Percentiles rank a stretch among this genome's conserved stretches.
These are phyloP conservation scores for Lachancea thermotolerans DNA, from an alignment of 805 yeast genomes.

Conservation along the genomic window DNA sequence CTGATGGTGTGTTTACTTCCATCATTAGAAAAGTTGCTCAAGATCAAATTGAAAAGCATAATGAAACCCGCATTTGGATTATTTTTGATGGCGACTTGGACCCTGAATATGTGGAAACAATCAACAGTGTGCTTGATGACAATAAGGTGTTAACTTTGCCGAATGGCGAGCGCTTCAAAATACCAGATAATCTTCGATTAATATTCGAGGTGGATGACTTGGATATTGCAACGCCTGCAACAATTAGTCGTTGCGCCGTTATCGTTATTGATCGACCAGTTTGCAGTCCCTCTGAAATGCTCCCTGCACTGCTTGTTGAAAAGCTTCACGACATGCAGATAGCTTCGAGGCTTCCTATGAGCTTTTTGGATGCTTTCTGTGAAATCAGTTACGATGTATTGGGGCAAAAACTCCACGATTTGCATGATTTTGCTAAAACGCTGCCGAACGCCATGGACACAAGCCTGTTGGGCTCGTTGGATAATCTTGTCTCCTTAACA, in stretches of 20 bases:
- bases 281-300: neutral
- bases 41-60: conserved; percentile 13
- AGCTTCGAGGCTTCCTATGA: neutral
- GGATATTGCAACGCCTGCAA: conserved; percentile 75
- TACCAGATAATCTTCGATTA: conserved; percentile 58
- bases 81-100: conserved; percentile 90
- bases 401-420: neutral
- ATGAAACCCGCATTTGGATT: conserved; percentile 63
- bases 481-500: neutral
- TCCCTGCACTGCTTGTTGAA: neutral
- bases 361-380: neutral
- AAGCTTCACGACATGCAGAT: neutral
- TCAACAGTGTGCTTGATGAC: conserved; percentile 88
- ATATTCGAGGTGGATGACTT: conserved; percentile 72
- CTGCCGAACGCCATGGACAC: conserved; percentile 1
- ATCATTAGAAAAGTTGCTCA: conserved; percentile 49
- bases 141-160: conserved; percentile 76
- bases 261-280: conserved; percentile 44
- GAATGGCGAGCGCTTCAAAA: conserved; percentile 73
- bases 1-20: conserved; percentile 75
- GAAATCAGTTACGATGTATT: neutral
- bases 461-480: neutral
- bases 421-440: neutral
- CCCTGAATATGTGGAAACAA: conserved; percentile 87
- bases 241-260: conserved; percentile 89